A percentile compares a stretch with the other conserved stretches of the same genome.
Evolutionary conservation across 1,284 basidiomycete genomes (phyloP).

Genomic region (Apiotrichum akiyoshidainum): DNA sequence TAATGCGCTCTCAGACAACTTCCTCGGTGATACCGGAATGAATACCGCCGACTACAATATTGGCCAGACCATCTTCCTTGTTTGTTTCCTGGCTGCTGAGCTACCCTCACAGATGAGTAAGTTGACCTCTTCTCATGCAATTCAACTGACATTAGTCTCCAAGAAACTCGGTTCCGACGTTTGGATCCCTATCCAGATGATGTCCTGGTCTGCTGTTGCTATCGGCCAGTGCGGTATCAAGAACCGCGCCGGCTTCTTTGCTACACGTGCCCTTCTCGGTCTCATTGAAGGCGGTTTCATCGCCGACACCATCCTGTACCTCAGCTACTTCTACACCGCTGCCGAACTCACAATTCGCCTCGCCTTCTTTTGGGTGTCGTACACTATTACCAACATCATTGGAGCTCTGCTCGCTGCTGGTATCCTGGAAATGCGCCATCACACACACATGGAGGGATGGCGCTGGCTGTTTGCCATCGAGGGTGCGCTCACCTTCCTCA

Average conservation of each 20-base stretch:
- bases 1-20: conserved; percentile 47
- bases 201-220: conserved; percentile 43
- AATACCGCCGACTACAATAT: conserved; percentile 48
- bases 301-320: conserved; percentile 49
- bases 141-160: conserved; percentile 17
- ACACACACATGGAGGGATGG: conserved; percentile 39
- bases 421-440: conserved; percentile 42
- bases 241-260: conserved; percentile 36
- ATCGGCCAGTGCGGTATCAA: conserved; percentile 35
- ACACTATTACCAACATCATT: conserved; percentile 31
- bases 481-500: conserved; percentile 40
- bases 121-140: not conserved
- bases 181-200: conserved; percentile 49
- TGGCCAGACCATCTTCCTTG: conserved; percentile 42
- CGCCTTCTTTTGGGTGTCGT: conserved; percentile 48
- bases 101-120: conserved; percentile 42
- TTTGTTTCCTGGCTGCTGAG: conserved; percentile 43
- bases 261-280: conserved; percentile 40
- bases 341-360: conserved; percentile 37
- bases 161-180: conserved; percentile 50
- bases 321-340: conserved; percentile 47
- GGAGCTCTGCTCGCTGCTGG: conserved; percentile 43
- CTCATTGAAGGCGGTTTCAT: conserved; percentile 50
- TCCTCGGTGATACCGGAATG: conserved; percentile 46
- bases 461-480: conserved; percentile 43